Evolutionary conservation across 2,329 filamentous ascomycete species (phyloP), one percentile per base, ranked within the genome.

Genomic region (Coniella vitis): DNA sequence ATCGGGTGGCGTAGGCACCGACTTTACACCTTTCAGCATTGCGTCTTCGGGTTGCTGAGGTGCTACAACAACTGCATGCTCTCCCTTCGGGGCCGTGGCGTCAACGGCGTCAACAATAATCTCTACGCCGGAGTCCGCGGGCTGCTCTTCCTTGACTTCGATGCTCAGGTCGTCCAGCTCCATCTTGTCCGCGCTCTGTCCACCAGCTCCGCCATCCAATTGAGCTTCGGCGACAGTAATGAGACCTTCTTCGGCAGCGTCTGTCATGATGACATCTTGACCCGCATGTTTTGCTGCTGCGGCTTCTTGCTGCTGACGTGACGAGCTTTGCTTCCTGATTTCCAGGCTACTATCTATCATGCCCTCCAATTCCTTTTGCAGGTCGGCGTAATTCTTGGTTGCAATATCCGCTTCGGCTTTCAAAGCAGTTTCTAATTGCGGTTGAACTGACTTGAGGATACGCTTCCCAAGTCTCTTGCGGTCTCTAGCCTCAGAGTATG

Each of bases 391-490:
- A 1, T 86, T 74, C 58, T 83, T 84, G 45, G 83, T 78, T 44
- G 77, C 83, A 37, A 95, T 75, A 52, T 93, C 87, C n/a, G 87
- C 83, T 64, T 97, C 91, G 47, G 87, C 87, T 46, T 77, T 78
- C 40, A 90, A 69, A 1, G 89, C 89, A 47, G 79, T 76, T 63
- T 95, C 86, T 3, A 95, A 72, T 38, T 82, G 76, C 13, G 86
- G 82, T 63, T 94, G 87, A 29, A 95, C 77, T 1, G 83, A 81
- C 63, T 89, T 94, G 56, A 95, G 77, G 53, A 96, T 95, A 21
- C 90, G 81, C 66, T 94, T 95, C 20, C 87, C 89, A n/a, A 95
- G 71, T 57, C 85, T 86, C 59, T 87, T 86, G 53, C 86, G 82
- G 57, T 95, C 87, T 50, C 87, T 86, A 52, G 89, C 81, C 58